Evolutionary conservation across 1,139 yeast genomes (phyloP).

Genomic region (Pichia inconspicua): DNA sequence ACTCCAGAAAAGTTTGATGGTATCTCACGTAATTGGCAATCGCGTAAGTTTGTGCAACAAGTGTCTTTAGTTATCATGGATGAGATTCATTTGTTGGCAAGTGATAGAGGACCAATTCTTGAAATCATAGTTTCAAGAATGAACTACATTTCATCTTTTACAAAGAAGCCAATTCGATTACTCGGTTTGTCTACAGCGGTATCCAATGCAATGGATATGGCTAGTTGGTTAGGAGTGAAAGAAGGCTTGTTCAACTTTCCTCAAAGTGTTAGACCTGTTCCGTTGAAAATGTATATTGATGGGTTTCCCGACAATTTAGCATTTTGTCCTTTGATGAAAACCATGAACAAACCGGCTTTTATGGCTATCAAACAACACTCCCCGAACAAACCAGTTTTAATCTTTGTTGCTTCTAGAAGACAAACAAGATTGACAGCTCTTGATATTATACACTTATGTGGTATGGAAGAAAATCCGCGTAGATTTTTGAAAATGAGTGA

Average conservation of each 20-base stretch:
- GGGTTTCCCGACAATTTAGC: constrained; percentile 95
- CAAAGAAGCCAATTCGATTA: constrained; percentile 67
- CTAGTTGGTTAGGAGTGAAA: constrained; percentile 90
- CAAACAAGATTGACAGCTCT: constrained; percentile 93
- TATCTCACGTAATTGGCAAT: constrained; percentile 97
- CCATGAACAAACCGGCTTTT: constrained; percentile 97
- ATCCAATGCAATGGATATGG: constrained; percentile 96
- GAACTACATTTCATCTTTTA: constrained; percentile 80
- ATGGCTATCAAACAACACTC: constrained; percentile 95
- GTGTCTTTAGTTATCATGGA: constrained; percentile 94
- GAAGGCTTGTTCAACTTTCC: constrained; percentile 92
- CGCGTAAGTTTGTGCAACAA: constrained; percentile 85
- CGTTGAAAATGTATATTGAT: constrained; percentile 94
- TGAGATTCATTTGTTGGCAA: constrained; percentile 92
- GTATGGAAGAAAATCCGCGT: constrained; percentile 88
- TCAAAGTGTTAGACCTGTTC: constrained; percentile 94
- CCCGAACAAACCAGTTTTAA: constrained; percentile 83
- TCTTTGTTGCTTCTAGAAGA: constrained; percentile 94
- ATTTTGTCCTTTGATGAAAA: constrained; percentile 91
- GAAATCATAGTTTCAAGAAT: constrained; percentile 98
- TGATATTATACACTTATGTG: constrained; percentile 89
- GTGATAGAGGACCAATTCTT: constrained; percentile 95
- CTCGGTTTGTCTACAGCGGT: constrained; percentile 97
- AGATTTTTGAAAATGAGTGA: constrained; percentile 76
- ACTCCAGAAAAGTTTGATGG: constrained; percentile 99